Evolutionary conservation across 805 yeast genomes (phyloP).

Genomic region (Myxozyma melibiosi): DNA sequence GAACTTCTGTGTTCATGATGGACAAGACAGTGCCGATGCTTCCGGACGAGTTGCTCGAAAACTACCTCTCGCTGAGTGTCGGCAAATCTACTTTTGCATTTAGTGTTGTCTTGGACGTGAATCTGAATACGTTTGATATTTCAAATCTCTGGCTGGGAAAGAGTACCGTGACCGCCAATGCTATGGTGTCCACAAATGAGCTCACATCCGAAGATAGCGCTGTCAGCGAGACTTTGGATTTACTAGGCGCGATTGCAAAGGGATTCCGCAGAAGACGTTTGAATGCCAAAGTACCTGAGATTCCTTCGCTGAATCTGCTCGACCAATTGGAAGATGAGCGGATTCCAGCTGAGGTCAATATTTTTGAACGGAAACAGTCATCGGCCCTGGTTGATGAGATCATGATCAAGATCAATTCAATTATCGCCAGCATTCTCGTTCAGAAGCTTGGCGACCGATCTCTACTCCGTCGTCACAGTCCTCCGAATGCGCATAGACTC

Average conservation of each 20-base stretch:
- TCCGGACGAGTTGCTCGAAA: conserved; percentile 64
- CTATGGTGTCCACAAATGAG: conserved; percentile 55
- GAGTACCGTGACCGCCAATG: conserved; percentile 66
- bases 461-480: conserved; percentile 80
- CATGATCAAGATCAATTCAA: conserved; percentile 75
- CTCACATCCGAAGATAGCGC: conserved; percentile 39
- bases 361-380: conserved; percentile 63
- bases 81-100: conserved; percentile 65
- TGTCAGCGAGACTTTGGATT: background rate
- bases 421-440: conserved; percentile 79
- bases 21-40: conserved; percentile 69
- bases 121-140: conserved; percentile 68
- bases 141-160: conserved; percentile 78
- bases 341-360: conserved; percentile 68
- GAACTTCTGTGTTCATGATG: conserved; percentile 84
- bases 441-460: conserved; percentile 79
- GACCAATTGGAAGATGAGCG: conserved; percentile 86
- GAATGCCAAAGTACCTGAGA: conserved; percentile 51
- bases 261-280: conserved; percentile 72
- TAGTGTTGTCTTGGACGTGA: conserved; percentile 79
- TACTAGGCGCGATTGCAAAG: conserved; percentile 50
- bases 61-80: conserved; percentile 59
- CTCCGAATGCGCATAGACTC: conserved; percentile 79
- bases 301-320: conserved; percentile 60
- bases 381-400: conserved; percentile 71